These are phyloP conservation scores for Aspergillus tanneri DNA, from an alignment of 2,329 filamentous ascomycete genomes.

Conservation along the genomic window DNA sequence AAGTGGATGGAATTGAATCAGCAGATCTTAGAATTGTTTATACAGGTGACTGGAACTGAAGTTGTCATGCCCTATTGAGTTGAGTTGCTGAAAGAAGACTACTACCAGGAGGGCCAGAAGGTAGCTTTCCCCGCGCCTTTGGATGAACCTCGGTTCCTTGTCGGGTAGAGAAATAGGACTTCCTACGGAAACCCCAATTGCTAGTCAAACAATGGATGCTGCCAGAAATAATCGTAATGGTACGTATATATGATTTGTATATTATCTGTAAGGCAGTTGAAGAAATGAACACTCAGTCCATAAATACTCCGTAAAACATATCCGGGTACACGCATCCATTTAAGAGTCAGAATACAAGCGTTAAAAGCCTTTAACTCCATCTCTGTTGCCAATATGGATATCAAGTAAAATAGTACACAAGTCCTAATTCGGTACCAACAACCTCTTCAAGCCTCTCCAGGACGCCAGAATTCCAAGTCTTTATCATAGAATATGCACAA, in stretches of 20 bases:
- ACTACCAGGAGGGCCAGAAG: neutral
- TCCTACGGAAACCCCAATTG: no score
- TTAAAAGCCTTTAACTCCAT: slow-evolving; percentile 13
- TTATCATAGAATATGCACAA: neutral
- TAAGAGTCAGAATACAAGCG: no score
- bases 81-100: neutral
- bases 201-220: no score
- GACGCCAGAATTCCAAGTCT: neutral
- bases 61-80: no score
- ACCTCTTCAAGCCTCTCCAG: neutral
- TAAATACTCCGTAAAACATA: neutral
- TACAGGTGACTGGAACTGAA: no score
- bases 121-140: slow-evolving; percentile 10
- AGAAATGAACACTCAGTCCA: neutral
- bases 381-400: slow-evolving; percentile 11
- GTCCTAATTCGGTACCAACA: neutral
- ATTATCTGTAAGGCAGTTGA: neutral
- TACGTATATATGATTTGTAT: no score
- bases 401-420: neutral
- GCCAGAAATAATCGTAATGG: no score
- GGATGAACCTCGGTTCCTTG: slow-evolving; percentile 17
- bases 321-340: no score
- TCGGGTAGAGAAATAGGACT: slow-evolving; percentile 16
- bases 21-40: no score
- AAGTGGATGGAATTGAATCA: no score